These are phyloP conservation scores for Pichia sorboxylosa DNA, from an alignment of 1,139 yeast species.

Conservation along the genomic window DNA sequence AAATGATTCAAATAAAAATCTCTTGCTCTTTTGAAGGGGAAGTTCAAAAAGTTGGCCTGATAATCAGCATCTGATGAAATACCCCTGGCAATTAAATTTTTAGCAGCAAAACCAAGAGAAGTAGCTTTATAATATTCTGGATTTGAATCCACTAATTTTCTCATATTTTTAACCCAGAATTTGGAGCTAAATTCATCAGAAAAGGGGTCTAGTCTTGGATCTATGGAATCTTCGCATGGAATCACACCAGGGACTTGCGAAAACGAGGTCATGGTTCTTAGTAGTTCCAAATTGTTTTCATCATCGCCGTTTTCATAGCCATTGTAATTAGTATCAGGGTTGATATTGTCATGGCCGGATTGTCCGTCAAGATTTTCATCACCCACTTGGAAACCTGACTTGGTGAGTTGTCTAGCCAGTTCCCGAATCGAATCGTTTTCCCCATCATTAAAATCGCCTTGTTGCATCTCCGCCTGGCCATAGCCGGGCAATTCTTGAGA, in stretches of 20 bases:
- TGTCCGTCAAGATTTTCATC: neutral
- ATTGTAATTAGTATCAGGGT: neutral
- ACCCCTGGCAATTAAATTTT: conserved; percentile 62
- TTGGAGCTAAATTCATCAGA: conserved; percentile 48
- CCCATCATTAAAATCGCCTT: too few species aligned
- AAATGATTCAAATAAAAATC: conserved; percentile 12
- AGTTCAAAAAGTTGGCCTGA: conserved; percentile 61
- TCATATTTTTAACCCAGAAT: conserved; percentile 66
- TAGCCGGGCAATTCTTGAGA: too few species aligned
- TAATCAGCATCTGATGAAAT: conserved; percentile 70
- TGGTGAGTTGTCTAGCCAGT: too few species aligned
- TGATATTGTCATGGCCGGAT: neutral
- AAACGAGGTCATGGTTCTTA: conserved; percentile 35
- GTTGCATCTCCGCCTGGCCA: too few species aligned
- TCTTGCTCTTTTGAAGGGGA: conserved; percentile 18
- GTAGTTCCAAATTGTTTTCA: conserved; percentile 14
- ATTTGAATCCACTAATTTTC: conserved; percentile 42
- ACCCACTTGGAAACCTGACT: too few species aligned
- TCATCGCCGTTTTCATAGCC: neutral
- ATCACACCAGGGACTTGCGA: conserved; percentile 40
- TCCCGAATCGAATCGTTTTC: too few species aligned
- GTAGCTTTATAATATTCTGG: conserved; percentile 56
- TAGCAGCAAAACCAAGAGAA: conserved; percentile 58
- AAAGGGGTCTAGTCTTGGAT: conserved; percentile 43
- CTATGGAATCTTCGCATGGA: conserved; percentile 25